Percentiles rank a stretch among this genome's conserved stretches.
phyloP scores from a whole-genome alignment of 2,329 filamentous ascomycete genomes.

The Colletotrichum sp. region DNA sequence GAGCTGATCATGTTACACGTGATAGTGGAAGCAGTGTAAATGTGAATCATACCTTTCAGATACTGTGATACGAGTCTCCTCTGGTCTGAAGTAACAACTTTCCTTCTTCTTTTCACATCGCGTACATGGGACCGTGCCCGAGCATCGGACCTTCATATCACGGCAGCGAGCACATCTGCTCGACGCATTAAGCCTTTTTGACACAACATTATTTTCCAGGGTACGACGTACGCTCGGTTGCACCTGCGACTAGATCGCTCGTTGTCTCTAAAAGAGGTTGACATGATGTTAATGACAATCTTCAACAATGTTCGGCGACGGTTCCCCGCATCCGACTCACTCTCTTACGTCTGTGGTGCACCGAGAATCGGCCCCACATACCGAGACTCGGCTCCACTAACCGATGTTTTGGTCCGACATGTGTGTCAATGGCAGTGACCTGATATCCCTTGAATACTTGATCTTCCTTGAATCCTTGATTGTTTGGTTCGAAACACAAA shows the following conservation, averaged over 20 bases:
- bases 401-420: neutral
- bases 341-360: neutral
- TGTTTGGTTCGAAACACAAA: neutral
- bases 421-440: neutral
- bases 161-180: neutral
- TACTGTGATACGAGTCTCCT: neutral
- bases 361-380: neutral
- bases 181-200: neutral
- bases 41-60: neutral
- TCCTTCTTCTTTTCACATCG: neutral
- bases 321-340: neutral
- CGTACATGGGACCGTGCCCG: neutral
- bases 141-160: constrained; percentile 7
- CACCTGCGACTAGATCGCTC: neutral
- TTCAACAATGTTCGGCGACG: neutral
- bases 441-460: neutral
- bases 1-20: neutral
- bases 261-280: neutral
- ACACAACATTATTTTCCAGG: neutral
- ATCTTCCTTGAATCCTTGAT: neutral
- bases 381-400: neutral
- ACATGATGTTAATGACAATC: neutral
- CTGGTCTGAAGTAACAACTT: neutral
- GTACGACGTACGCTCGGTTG: neutral
- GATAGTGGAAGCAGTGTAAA: neutral